Conservation (phyloP, 129 eudicot species). For the Scalesia atractyloides region DNA sequence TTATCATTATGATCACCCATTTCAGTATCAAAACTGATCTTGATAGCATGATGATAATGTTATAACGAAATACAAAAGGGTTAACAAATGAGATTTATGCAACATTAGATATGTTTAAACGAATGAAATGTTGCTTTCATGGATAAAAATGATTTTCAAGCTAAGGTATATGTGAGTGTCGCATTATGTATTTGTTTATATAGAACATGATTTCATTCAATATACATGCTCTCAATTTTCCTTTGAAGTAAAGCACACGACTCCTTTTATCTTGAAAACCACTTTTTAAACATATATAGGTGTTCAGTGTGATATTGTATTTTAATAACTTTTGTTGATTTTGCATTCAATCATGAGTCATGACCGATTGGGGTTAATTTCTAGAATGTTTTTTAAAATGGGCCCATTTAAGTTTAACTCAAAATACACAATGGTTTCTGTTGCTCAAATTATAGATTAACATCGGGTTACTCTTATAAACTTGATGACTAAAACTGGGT, state of each 20-base stretch:
- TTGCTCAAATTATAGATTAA: no score
- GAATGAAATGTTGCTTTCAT: no score
- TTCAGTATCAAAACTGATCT: conserved; percentile 6
- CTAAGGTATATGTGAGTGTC: no score
- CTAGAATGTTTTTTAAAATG: no score
- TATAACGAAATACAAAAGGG: background rate
- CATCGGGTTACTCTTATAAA: no score
- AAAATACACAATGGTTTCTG: no score
- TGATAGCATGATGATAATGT: conserved; percentile 12
- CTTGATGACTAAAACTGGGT: no score
- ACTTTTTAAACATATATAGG: conserved; percentile 4
- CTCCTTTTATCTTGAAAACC: background rate
- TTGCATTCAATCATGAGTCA: background rate
- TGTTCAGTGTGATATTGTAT: background rate
- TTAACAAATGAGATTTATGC: conserved; percentile 3
- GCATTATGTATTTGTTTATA: background rate
- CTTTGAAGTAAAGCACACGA: conserved; percentile 34
- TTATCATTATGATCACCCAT: conserved; percentile 26
- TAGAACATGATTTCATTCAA: conserved; percentile 7
- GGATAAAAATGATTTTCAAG: no score
- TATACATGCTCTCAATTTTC: conserved; percentile 5
- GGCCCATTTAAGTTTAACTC: no score
- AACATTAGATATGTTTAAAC: conserved; percentile 7
- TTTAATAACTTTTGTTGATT: background rate
- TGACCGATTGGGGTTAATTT: no score